Evolutionary conservation across 345 rosid species (phyloP).

Genomic region (Sapria himalayana): DNA sequence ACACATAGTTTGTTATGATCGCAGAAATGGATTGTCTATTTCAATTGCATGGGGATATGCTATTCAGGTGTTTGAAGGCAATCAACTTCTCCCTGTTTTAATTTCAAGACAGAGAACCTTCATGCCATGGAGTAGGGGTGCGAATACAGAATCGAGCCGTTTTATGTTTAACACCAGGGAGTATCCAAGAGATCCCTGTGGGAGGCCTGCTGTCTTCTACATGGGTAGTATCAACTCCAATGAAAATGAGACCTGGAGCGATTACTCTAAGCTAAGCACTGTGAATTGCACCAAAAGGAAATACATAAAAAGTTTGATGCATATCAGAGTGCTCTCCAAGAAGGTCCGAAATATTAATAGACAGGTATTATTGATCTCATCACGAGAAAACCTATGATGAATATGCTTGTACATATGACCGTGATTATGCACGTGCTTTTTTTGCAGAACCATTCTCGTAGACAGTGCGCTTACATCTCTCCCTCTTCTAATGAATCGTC

Average conservation of each 20-base stretch:
- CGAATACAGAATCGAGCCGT: slow-evolving; percentile 14
- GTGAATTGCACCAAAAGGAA: slow-evolving; percentile 25
- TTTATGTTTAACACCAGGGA: slow-evolving; percentile 65
- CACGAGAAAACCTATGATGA: too few relatives aligned
- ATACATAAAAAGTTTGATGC: slow-evolving; percentile 24
- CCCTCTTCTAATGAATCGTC: slow-evolving; percentile 24
- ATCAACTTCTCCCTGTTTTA: slow-evolving; percentile 54
- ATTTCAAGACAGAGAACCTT: slow-evolving; percentile 48
- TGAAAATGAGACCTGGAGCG: slow-evolving; percentile 32
- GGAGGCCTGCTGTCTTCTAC: slow-evolving; percentile 43
- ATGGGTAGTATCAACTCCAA: slow-evolving; percentile 27
- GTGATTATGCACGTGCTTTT: neutral
- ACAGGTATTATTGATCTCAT: slow-evolving; percentile 26
- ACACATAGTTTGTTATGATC: slow-evolving; percentile 72
- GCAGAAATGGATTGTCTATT: slow-evolving; percentile 23
- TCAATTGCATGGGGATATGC: slow-evolving; percentile 89
- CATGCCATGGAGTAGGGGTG: slow-evolving; percentile 53
- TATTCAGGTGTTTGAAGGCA: slow-evolving; percentile 54
- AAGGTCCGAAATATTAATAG: slow-evolving; percentile 26
- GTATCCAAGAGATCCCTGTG: slow-evolving; percentile 45
- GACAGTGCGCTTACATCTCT: slow-evolving; percentile 44
- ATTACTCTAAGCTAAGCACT: slow-evolving; percentile 24
- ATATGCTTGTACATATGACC: neutral
- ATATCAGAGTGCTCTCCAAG: slow-evolving; percentile 24
- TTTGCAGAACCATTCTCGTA: slow-evolving; percentile 30